phyloP scores from a whole-genome alignment of 345 rosid genomes.

The Noccaea bulbosa region DNA sequence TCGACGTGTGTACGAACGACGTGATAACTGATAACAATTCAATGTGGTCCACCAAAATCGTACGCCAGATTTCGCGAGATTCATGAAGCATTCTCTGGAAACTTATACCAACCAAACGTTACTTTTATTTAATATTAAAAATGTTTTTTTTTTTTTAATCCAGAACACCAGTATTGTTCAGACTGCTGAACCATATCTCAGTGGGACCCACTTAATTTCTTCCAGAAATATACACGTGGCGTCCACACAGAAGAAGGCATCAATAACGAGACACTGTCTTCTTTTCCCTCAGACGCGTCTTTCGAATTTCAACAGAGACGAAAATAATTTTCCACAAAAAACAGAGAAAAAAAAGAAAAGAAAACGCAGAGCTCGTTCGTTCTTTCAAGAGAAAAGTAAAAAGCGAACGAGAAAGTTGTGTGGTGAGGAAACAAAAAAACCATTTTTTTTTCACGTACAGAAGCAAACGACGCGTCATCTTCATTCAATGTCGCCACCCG shows the following conservation, averaged over 20 bases:
- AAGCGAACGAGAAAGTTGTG: conserved; percentile 51
- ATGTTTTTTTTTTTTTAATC: neutral
- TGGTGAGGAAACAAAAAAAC: conserved; percentile 29
- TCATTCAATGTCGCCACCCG: conserved; percentile 28
- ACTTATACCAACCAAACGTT: conserved; percentile 38
- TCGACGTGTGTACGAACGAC: conserved; percentile 27
- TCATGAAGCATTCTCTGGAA: conserved; percentile 10
- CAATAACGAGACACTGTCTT: neutral
- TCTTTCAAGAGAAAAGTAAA: conserved; percentile 4
- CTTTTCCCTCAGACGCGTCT: conserved; percentile 31
- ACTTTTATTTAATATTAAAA: conserved; percentile 4
- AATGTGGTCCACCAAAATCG: conserved; percentile 19
- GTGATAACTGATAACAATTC: conserved; percentile 12
- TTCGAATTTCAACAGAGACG: neutral
- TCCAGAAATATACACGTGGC: conserved; percentile 25
- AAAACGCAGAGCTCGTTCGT: conserved; percentile 32
- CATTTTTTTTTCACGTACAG: conserved; percentile 32
- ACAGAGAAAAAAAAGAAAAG: neutral
- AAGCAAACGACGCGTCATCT: conserved; percentile 13
- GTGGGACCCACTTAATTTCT: conserved; percentile 36
- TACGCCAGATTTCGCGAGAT: conserved; percentile 32
- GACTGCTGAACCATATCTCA: conserved; percentile 26
- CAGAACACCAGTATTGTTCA: neutral
- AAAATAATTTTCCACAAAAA: neutral
- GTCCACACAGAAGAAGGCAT: conserved; percentile 9